Evolutionary conservation across 805 yeast species (phyloP).

Genomic region (Cephaloascus fragrans): DNA sequence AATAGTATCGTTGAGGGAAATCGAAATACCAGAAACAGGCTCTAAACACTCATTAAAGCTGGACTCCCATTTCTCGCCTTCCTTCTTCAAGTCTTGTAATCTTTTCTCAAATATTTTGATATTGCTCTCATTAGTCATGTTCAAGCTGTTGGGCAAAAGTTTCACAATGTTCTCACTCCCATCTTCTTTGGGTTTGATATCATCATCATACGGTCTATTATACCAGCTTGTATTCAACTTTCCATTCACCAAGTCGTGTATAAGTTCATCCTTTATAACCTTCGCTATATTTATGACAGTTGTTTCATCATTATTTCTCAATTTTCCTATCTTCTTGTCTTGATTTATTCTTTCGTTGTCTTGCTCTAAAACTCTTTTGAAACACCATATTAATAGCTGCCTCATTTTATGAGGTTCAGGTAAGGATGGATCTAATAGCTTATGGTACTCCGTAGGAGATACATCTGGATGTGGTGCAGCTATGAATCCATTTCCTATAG

Average conservation of each 20-base stretch:
- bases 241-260: slow-evolving; percentile 51
- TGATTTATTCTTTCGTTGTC: slow-evolving; percentile 15
- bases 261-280: slow-evolving; percentile 53
- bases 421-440: slow-evolving; percentile 47
- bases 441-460: slow-evolving; percentile 42
- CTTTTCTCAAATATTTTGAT: slow-evolving; percentile 35
- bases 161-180: slow-evolving; percentile 15
- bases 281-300: slow-evolving; percentile 45
- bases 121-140: slow-evolving; percentile 38
- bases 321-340: slow-evolving; percentile 10
- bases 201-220: slow-evolving; percentile 21
- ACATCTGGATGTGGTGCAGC: slow-evolving; percentile 62
- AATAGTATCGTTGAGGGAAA: slow-evolving; percentile 8
- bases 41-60: slow-evolving; percentile 4
- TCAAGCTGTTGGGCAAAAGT: slow-evolving; percentile 50
- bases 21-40: slow-evolving; percentile 9
- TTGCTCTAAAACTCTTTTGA: slow-evolving; percentile 31
- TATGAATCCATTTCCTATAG: slow-evolving; percentile 63
- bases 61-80: slow-evolving; percentile 36
- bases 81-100: slow-evolving; percentile 31
- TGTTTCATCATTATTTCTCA: slow-evolving; percentile 20
- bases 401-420: slow-evolving; percentile 72
- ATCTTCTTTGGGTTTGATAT: slow-evolving; percentile 11
- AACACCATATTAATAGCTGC: slow-evolving; percentile 61
- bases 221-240: slow-evolving; percentile 64